These are phyloP conservation scores for Mallotus repandus DNA, from an alignment of 441 rosid species.

Conservation along the genomic window DNA sequence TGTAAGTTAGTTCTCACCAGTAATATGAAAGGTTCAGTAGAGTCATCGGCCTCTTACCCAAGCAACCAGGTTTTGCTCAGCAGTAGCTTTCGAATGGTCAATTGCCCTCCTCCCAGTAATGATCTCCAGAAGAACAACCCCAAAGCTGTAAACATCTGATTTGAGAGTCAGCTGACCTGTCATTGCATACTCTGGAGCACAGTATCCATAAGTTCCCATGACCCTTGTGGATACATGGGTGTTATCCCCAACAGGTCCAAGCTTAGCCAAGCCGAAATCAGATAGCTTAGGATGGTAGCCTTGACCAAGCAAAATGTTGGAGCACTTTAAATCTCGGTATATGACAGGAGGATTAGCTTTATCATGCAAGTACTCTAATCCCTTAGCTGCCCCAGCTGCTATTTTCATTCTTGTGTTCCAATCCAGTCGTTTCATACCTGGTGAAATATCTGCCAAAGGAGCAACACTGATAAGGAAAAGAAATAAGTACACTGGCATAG, in stretches of 20 bases:
- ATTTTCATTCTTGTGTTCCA: conserved; percentile 94
- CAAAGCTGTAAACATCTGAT: conserved; percentile 92
- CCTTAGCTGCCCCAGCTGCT: conserved; percentile 97
- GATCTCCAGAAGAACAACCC: conserved; percentile 92
- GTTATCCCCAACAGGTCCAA: conserved; percentile 97
- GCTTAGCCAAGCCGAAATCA: conserved; percentile 94
- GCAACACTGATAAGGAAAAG: not conserved
- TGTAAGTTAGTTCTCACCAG: not conserved
- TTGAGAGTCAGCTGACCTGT: conserved; percentile 94
- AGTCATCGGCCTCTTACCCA: conserved; percentile 56
- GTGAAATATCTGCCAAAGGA: conserved; percentile 56
- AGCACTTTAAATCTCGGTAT: conserved; percentile 90
- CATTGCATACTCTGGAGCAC: conserved; percentile 99
- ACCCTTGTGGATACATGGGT: conserved; percentile 94
- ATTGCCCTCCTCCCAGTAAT: conserved; percentile 90
- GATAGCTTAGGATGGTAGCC: conserved; percentile 83
- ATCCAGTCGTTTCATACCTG: conserved; percentile 63
- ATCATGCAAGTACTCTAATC: conserved; percentile 83
- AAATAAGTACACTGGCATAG: not conserved
- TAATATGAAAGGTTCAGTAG: not conserved
- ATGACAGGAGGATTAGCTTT: conserved; percentile 91
- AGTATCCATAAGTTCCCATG: conserved; percentile 97
- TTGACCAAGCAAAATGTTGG: conserved; percentile 78
- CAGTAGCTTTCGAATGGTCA: conserved; percentile 62
- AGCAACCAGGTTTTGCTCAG: conserved; percentile 84